Conservation (phyloP, 345 rosid genomes). For the Citrus mangshanensis region DNA sequence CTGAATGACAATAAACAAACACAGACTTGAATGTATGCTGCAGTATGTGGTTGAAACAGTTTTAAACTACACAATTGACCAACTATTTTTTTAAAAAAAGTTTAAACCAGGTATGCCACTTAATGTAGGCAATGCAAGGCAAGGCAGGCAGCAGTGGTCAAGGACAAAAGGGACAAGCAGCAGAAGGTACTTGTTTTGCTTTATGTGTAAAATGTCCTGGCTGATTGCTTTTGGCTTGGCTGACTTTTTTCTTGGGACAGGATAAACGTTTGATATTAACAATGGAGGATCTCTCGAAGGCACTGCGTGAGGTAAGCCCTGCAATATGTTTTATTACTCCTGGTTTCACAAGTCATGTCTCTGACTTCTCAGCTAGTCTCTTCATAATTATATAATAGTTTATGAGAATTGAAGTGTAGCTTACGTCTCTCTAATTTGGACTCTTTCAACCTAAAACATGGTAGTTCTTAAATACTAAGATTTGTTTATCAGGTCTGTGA, state of each 20-base stretch:
- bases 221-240: not conserved
- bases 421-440: not conserved
- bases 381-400: not conserved
- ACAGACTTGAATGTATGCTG: too few species aligned
- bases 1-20: too few species aligned
- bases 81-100: too few species aligned
- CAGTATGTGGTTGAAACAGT: too few species aligned
- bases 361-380: not conserved
- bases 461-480: not conserved
- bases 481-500: not conserved
- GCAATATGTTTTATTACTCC: not conserved
- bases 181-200: constrained; percentile 59
- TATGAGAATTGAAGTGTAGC: not conserved
- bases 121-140: constrained; percentile 86
- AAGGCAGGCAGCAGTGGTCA: constrained; percentile 72
- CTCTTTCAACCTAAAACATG: not conserved
- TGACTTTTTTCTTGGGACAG: constrained; percentile 39
- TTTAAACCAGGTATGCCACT: not conserved
- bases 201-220: not conserved
- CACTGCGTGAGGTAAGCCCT: constrained; percentile 67
- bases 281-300: constrained; percentile 93
- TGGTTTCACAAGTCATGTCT: not conserved
- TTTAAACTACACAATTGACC: too few species aligned
- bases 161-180: constrained; percentile 91
- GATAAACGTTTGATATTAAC: constrained; percentile 85